Evolutionary conservation across 805 yeast genomes (phyloP), one percentile per base, ranked within the genome.

Genomic region (Pichia phayaonensis): DNA sequence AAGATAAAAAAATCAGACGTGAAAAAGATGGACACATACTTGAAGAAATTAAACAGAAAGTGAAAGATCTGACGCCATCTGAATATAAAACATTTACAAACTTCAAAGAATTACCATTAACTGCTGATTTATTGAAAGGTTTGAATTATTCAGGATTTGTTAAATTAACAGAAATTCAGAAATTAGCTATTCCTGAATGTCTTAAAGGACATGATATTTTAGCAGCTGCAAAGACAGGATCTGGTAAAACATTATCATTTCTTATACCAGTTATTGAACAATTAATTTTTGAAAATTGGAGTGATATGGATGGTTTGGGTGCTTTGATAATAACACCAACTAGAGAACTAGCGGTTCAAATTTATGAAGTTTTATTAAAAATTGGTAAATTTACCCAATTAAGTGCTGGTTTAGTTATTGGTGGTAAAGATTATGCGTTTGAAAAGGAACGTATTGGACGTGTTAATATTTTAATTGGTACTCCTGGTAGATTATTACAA

Each of bases 241-340:
- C 95, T 3, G 97, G 97, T 22, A 90, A 90, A 62, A 90, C 97
- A 0, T 67, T 90, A 52, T 90, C 96, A 12, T 90, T 90, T 59
- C 70, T 90, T 56, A 75, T 90, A 43, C 97, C 97, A 1, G 76
- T 86, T 16, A 68, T 90, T 10, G 90, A 84, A 61, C 80, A 80
- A 47, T 71, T 90, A 50, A 76, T 78, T 52, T 76, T 82, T 54
- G 81, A 83, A 58, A 75, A 76, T 48, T 88, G 95, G 84, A 81
- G 88, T 44, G 94, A 84, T 54, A 73, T 69, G 58, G 97, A 90
- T 64, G 97, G 97, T 1, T 72, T 90, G 40, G 96, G 96, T 7
- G 97, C 96, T 0, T 71, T 90, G 51, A 80, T 90, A 23, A 81
- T 90, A n/a, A 82, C 96, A 1, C 97, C 97, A 5, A 90, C 97